A percentile compares a stretch with the other conserved stretches of the same genome.
These are phyloP conservation scores for Sporodiniella umbellata DNA, from an alignment of 371 early-diverging fungal genomes.

Conservation along the genomic window DNA sequence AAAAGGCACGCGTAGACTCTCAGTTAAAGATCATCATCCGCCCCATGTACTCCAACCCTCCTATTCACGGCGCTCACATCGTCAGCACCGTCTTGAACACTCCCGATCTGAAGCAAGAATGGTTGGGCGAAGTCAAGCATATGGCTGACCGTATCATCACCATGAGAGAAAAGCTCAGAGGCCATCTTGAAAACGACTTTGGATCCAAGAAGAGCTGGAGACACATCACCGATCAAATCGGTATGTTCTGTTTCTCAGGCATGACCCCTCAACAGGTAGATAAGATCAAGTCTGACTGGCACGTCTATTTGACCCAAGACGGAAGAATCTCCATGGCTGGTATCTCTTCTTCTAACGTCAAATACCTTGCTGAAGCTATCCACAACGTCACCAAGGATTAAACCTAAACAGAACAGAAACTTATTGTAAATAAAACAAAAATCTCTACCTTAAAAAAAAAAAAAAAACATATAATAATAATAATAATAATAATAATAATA, in stretches of 20 bases:
- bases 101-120: conserved; percentile 77
- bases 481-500: no score
- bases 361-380: conserved; percentile 94
- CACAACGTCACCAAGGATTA: conserved; percentile 86
- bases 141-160: conserved; percentile 98
- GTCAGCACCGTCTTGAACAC: conserved; percentile 84
- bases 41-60: conserved; percentile 98
- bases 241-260: conserved; percentile 99
- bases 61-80: conserved; percentile 92
- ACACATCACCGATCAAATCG: conserved; percentile 97
- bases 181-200: conserved; percentile 81
- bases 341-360: conserved; percentile 88
- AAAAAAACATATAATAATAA: no score
- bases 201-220: conserved; percentile 81
- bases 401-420: background rate
- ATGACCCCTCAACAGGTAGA: conserved; percentile 90
- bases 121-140: conserved; percentile 90
- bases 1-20: conserved; percentile 83
- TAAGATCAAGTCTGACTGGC: conserved; percentile 80
- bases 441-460: no score
- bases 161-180: conserved; percentile 80
- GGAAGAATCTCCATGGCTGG: conserved; percentile 98
- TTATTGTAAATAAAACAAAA: background rate
- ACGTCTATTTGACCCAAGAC: conserved; percentile 93
- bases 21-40: conserved; percentile 96